Evolutionary conservation across 192 early-diverging fungal species (phyloP), one percentile per base, ranked within the genome.

Genomic region (Cladochytrium replicatum): DNA sequence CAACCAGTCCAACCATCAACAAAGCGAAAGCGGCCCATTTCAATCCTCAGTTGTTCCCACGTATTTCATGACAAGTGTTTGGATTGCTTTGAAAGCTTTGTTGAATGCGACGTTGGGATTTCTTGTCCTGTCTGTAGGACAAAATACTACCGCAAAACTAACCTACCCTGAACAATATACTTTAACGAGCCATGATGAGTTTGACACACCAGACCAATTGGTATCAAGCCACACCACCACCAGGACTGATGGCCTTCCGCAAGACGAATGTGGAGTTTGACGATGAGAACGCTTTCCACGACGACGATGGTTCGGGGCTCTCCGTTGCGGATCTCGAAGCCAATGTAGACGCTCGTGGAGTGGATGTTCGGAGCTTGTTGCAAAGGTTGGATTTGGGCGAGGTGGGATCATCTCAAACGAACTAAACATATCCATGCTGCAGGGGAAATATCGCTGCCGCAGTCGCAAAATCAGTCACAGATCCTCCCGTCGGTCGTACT

Each of bases 211-310:
- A n/a, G n/a, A n/a, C n/a, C n/a, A n/a, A n/a, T n/a, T n/a, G n/a
- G n/a, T n/a, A n/a, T n/a, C n/a, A n/a, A n/a, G n/a, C n/a, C n/a
- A n/a, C n/a, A n/a, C n/a, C n/a, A n/a, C n/a, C n/a, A n/a, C n/a
- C n/a, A n/a, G 25, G 27, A 32, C 3, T n/a, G 3, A 85, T 85
- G 83, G 63, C 83, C 51, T 80, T 79, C 67, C 80, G 83, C 43
- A 77, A 62, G 57, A 69, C 79, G 22, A 44, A 11, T 1, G 39
- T 34, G n/a, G 1, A 38, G 17, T 8, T 41, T 11, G 1, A 22
- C 39, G 11, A 48, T 41, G 13, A 11, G 13, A 48, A 30, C 9
- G 11, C 11, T 37, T 48, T 9, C 27, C 56, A 57, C 22, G 65
- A 70, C 48, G 61, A 72, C 21, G 60, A 69, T 55, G 44, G 67